Conservation (phyloP, 305 asterid genomes). For the Nicotiana rustica region DNA sequence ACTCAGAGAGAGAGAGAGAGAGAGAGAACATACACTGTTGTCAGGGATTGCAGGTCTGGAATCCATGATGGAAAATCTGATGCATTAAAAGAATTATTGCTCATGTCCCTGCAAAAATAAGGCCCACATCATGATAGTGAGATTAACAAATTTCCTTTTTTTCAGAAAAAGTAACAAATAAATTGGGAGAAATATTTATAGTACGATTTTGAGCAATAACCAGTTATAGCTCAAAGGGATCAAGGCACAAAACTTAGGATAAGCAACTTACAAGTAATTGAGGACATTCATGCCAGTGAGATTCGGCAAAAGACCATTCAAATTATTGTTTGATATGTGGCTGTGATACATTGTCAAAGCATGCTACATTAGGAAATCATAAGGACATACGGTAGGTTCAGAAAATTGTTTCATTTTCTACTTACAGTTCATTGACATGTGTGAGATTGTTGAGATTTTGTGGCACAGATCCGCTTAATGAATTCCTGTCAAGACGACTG, state of each 20-base stretch:
- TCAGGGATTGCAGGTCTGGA: constrained; percentile 59
- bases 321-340: constrained; percentile 69
- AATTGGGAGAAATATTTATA: background rate
- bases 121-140: background rate
- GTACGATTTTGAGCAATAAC: background rate
- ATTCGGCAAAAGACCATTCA: constrained; percentile 73
- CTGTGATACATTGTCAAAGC: constrained; percentile 43
- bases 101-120: constrained; percentile 69
- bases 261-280: constrained; percentile 51
- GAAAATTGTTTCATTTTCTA: constrained; percentile 11
- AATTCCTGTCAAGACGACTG: constrained; percentile 85
- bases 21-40: constrained; percentile 56
- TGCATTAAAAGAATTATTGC: constrained; percentile 71
- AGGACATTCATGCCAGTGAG: constrained; percentile 66
- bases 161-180: background rate
- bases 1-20: background rate
- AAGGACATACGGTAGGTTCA: background rate
- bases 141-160: background rate
- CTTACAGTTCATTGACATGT: constrained; percentile 69
- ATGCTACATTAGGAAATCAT: background rate
- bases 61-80: constrained; percentile 69
- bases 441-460: constrained; percentile 68
- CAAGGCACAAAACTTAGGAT: background rate
- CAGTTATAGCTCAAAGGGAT: background rate
- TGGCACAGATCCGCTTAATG: constrained; percentile 70